Evolutionary conservation across 192 early-diverging fungal genomes (phyloP), one percentile per base, ranked within the genome.

Genomic region (Podila horticola): DNA sequence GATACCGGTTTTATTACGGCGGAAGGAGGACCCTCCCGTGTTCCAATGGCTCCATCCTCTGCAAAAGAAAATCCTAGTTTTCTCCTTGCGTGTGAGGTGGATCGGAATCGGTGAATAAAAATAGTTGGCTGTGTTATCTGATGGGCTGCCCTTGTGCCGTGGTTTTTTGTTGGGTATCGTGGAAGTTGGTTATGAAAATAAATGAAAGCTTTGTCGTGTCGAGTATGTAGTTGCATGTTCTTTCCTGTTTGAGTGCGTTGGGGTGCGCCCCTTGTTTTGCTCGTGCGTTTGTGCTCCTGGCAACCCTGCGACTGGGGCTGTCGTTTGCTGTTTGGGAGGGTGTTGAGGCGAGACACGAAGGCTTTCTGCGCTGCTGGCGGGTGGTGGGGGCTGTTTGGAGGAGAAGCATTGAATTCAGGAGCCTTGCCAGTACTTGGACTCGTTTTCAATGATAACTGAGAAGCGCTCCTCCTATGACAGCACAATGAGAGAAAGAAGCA

Each of bases 371-470:
- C 30, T 60, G 59, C 30, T 15, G 15, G 28, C 59, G 15, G 24
- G 10, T 15, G 24, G 12, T 36, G 41, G 41, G 41, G 41, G 15
- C 41, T 45, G 41, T 45, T 41, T 45, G 41, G 13, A 29, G 13
- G 41, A 45, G 11, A 45, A 45, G 41, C 2, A 10, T 38, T 38
- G 41, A 10, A 31, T 31, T 79, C 74, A 77, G 70, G 74, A 67
- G 6, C 69, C 75, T 36, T 79, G 75, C 76, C 76, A 79, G 11
- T 72, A 58, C 38, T 79, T 79, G 31, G 76, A 67, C 48, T 79
- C 76, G 34, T 64, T 72, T 30, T 79, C 76, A 34, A 79, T 79
- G 22, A 79, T 79, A 24, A 68, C 70, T 5, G 69, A 72, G 22
- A 79, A 72, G 8, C 76, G 76, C n/a, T 79, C 76, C 66, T 79